Evolutionary conservation across 257 asterid species (phyloP), one percentile per base, ranked within the genome.

Genomic region (Apocynum venetum): DNA sequence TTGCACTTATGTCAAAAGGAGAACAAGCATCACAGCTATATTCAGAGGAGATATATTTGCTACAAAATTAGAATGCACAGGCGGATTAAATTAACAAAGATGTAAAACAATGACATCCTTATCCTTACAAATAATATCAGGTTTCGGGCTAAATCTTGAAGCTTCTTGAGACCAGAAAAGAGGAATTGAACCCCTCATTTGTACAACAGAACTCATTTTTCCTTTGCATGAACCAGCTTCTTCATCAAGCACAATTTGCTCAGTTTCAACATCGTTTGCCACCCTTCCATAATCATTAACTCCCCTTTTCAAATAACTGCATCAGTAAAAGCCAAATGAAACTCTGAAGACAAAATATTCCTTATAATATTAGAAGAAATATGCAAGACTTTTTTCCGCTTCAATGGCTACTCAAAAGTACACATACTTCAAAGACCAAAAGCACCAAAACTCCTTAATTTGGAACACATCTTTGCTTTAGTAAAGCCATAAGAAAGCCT

Each of bases 131-230:
- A 96, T 96, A 55, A 96, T 96, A 89, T 96, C 99, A 71, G 99
- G 99, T 84, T 96, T 96, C 25, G 99, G 98, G 80, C 99, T 96
- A 81, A 96, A 96, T 89, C 98, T 91, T 78, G 99, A 93, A 81
- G 97, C 97, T 88, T 96, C 98, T 86, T 96, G 99, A 11, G 99
- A 96, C 99, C 99, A 96, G 87, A 96, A 96, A 81, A 96, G 98
- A 61, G 99, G 99, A 82, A 96, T 96, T 77, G 99, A 96, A 83
- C 99, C 99, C 93, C 98, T 93, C 99, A 96, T 90, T 84, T 96
- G 99, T 77, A 93, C 93, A 84, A 96, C 96, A 77, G 98, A 96
- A 89, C 97, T 96, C 99, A 96, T 96, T 85, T 89, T 90, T 72
- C 99, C 99, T 85, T 93, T 96, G 88, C 86, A 83, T 25, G 97